These are phyloP conservation scores for Claviceps citrina DNA, from an alignment of 2,329 filamentous ascomycete genomes.

Conservation along the genomic window DNA sequence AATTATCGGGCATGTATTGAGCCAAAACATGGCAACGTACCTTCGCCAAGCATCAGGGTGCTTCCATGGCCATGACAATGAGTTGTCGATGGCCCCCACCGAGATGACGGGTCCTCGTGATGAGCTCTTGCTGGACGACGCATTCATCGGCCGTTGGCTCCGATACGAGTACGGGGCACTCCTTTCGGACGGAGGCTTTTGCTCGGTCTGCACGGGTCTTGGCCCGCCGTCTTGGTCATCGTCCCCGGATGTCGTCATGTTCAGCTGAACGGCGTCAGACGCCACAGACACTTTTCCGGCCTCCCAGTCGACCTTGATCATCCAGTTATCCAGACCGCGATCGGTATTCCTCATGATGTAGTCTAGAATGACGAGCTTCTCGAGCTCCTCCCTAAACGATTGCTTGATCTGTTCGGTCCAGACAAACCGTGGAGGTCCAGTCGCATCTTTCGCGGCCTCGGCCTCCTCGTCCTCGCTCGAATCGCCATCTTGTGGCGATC, in stretches of 20 bases:
- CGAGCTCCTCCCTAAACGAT: constrained; percentile 83
- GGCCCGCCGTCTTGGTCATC: constrained; percentile 30
- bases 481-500: constrained; percentile 44
- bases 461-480: constrained; percentile 45
- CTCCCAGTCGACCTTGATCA: constrained; percentile 90
- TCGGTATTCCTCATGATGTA: constrained; percentile 99
- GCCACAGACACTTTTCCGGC: constrained; percentile 70
- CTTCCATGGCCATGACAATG: constrained; percentile 97
- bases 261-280: constrained; percentile 59
- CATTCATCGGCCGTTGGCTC: constrained; percentile 71
- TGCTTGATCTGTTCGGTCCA: constrained; percentile 86
- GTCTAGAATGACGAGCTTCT: constrained; percentile 92
- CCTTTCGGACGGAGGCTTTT: constrained; percentile 24
- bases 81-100: constrained; percentile 93
- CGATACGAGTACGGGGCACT: constrained; percentile 51
- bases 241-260: constrained; percentile 34
- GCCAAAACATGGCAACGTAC: constrained; percentile 19
- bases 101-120: constrained; percentile 45
- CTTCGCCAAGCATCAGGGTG: constrained; percentile 77
- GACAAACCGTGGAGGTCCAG: constrained; percentile 44
- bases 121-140: constrained; percentile 36
- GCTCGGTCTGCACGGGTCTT: constrained; percentile 42
- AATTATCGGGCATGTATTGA: background rate
- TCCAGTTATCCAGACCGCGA: constrained; percentile 94
- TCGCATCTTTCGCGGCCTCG: constrained; percentile 31